Evolutionary conservation across 2,329 filamentous ascomycete genomes (phyloP), one percentile per base, ranked within the genome.

Genomic region (Colletotrichum aenigma): DNA sequence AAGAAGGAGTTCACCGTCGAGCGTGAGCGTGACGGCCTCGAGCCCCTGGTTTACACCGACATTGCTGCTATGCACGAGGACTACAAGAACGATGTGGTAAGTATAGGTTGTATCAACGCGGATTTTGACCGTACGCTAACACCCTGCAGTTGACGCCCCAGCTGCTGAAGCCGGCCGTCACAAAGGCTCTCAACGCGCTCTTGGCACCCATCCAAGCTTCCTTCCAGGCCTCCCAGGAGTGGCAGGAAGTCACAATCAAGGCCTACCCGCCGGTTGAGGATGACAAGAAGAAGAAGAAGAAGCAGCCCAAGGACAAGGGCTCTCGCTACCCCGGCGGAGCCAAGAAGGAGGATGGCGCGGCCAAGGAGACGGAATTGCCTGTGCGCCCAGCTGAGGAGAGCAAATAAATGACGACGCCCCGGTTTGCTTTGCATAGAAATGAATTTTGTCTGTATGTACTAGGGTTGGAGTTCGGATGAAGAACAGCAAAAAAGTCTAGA

Each of bases 81-180:
- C 84, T 98, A 97, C 87, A 83, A 85, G 72, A 92, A 91, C 68
- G 96, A 98, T 82, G 89, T 94, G 78, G 74, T 76, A 38, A 76
- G 70, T 0, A 24, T 9, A 32, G n/a, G 66, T 26, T 0, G 6
- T 15, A 34, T 16, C 18, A 10, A 68, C 0, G 28, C 3, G 48
- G 18, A 60, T 38, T 48, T 36, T 7, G 18, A n/a, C 26, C 16
- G 36, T 16, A 24, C 34, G 67, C 78, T 79, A 62, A 79, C 71
- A 80, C 66, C 36, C 7, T 56, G 28, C 9, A 77, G 90, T 90
- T 98, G 77, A 95, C 94, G 2, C 97, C 97, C 0, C 96, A 98
- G 87, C 86, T 94, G 15, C 88, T 98, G 68, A 98, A 99, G 88
- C 90, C 93, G n/a, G 95, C 95, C 13, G 92, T 97, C 7, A 91